Conservation (phyloP, 2,329 filamentous ascomycete species). For the Colletotrichum lini region DNA sequence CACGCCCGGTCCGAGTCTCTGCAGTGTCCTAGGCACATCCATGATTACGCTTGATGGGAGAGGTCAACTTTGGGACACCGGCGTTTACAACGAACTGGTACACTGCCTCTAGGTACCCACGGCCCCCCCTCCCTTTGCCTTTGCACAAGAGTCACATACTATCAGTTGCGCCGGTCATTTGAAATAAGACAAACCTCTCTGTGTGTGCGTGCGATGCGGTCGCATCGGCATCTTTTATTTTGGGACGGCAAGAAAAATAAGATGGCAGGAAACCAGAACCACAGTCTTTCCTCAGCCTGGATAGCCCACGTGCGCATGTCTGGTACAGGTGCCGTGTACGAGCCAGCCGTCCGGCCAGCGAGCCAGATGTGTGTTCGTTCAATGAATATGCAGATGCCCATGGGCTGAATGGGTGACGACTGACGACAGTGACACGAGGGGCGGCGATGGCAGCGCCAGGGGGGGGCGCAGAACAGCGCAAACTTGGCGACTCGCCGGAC, state of each 20-base stretch:
- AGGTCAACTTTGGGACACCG: neutral
- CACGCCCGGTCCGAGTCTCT: neutral
- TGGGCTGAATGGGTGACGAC: slow-evolving; percentile 21
- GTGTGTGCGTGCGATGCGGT: neutral
- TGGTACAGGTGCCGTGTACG: neutral
- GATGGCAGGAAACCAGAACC: neutral
- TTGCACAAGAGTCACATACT: slow-evolving; percentile 3
- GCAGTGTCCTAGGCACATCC: slow-evolving; percentile 9
- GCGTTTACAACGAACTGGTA: neutral
- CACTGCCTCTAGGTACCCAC: neutral
- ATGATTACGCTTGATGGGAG: slow-evolving; percentile 1
- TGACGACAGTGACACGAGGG: slow-evolving; percentile 17
- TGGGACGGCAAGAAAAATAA: neutral
- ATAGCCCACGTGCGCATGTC: neutral
- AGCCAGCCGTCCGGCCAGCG: neutral
- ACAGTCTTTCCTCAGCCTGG: neutral
- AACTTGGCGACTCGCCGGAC: slow-evolving; percentile 1
- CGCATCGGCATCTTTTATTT: neutral
- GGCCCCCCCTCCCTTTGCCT: neutral
- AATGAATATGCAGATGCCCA: slow-evolving; percentile 22
- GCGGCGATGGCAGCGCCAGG: neutral
- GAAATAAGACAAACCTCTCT: neutral
- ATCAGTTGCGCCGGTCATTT: slow-evolving; percentile 3
- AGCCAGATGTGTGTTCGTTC: slow-evolving; percentile 9
- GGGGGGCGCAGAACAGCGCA: slow-evolving; percentile 16